Evolutionary conservation across 805 yeast species (phyloP).

Genomic region (Metschnikowia colocasiae): DNA sequence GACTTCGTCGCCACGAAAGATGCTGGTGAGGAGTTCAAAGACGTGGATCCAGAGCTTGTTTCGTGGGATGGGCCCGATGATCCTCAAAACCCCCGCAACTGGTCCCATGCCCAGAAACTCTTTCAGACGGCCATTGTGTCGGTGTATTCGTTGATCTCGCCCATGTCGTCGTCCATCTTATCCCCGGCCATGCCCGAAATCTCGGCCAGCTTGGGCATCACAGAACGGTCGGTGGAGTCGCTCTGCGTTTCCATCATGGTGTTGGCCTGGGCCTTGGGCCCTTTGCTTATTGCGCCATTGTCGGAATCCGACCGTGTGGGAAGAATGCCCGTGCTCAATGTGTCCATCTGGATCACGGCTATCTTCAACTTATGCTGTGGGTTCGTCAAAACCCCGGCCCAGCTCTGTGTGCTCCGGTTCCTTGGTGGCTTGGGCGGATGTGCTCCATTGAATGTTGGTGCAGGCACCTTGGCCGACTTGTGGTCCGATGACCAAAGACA

Average conservation of each 20-base stretch:
- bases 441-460: constrained; percentile 66
- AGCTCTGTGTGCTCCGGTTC: constrained; percentile 56
- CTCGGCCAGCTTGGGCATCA: constrained; percentile 37
- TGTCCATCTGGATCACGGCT: constrained; percentile 47
- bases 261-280: constrained; percentile 69
- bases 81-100: constrained; percentile 61
- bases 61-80: constrained; percentile 66
- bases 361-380: constrained; percentile 59
- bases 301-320: constrained; percentile 60
- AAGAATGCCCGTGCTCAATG: constrained; percentile 51
- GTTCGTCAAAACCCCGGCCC: constrained; percentile 54
- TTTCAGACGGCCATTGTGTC: constrained; percentile 46
- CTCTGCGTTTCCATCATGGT: constrained; percentile 54
- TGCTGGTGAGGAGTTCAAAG: constrained; percentile 52
- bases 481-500: constrained; percentile 51
- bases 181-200: constrained; percentile 58
- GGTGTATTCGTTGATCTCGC: constrained; percentile 54
- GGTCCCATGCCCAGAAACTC: constrained; percentile 44
- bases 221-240: constrained; percentile 24
- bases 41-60: constrained; percentile 61
- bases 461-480: constrained; percentile 64
- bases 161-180: constrained; percentile 58
- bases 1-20: constrained; percentile 33
- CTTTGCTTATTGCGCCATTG: constrained; percentile 62
- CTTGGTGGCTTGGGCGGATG: constrained; percentile 66